Evolutionary conservation across 2,329 filamentous ascomycete genomes (phyloP).

Genomic region (Aureobasidium musti): DNA sequence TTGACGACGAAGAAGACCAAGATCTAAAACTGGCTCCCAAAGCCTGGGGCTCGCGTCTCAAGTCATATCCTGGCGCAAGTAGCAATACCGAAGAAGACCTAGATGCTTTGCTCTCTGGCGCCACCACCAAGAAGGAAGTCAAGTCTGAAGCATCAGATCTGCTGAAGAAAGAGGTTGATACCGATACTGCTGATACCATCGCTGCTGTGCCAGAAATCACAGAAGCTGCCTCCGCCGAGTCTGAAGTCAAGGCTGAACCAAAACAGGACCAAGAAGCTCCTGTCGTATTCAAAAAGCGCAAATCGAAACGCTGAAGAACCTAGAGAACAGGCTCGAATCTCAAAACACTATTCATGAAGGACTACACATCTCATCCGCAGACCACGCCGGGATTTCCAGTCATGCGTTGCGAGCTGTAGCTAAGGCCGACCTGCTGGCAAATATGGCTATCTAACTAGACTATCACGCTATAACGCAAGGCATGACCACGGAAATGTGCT

Average conservation of each 20-base stretch:
- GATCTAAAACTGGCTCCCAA: constrained; percentile 51
- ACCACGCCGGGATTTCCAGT: not conserved
- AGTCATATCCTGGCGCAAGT: constrained; percentile 48
- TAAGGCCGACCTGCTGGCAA: not conserved
- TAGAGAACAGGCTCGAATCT: not conserved
- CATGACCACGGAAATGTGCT: not conserved
- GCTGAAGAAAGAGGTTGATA: constrained; percentile 40
- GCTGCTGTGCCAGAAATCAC: constrained; percentile 33
- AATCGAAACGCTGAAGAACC: constrained; percentile 46
- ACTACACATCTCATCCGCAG: not conserved
- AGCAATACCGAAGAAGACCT: constrained; percentile 58
- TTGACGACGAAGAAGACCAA: constrained; percentile 62
- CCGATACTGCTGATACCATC: constrained; percentile 39
- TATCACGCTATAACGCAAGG: not conserved
- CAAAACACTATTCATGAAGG: not conserved
- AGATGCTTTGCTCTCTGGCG: constrained; percentile 57
- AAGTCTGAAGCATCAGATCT: constrained; percentile 39
- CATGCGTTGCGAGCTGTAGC: not conserved
- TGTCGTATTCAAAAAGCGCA: constrained; percentile 79
- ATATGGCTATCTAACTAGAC: not conserved
- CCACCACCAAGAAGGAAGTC: constrained; percentile 37
- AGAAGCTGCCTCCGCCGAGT: not conserved
- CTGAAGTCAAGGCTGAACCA: constrained; percentile 17
- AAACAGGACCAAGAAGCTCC: constrained; percentile 45
- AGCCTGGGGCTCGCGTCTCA: constrained; percentile 52